Conservation (phyloP, 2,329 filamentous ascomycete species). For the Myotisia sp. region DNA sequence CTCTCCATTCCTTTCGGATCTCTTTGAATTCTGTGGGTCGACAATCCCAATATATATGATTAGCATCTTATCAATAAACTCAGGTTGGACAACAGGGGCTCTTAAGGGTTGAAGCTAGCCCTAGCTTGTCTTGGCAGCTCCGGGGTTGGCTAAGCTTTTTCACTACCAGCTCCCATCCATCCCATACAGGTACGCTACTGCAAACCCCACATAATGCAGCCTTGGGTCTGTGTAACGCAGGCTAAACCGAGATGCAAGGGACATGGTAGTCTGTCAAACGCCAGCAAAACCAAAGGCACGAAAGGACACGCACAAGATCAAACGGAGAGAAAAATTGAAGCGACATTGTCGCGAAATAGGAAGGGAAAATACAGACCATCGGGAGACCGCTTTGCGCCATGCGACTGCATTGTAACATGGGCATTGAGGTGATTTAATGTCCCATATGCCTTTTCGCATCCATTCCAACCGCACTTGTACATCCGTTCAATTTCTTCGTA, state of each 20-base stretch:
- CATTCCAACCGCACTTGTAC: slow-evolving; percentile 99
- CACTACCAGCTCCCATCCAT: no score
- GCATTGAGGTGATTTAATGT: slow-evolving; percentile 95
- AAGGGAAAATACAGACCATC: slow-evolving; percentile 57
- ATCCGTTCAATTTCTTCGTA: slow-evolving; percentile 99
- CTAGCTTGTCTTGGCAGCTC: slow-evolving; percentile 24
- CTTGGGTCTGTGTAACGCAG: slow-evolving; percentile 32
- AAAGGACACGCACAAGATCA: slow-evolving; percentile 1
- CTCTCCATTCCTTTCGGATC: slow-evolving; percentile 98
- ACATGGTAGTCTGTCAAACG: slow-evolving; percentile 25
- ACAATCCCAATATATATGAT: slow-evolving; percentile 17
- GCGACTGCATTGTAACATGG: slow-evolving; percentile 97
- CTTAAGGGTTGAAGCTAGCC: slow-evolving; percentile 6
- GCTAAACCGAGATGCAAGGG: slow-evolving; percentile 27
- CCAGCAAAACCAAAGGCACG: slow-evolving; percentile 11
- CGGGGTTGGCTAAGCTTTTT: slow-evolving; percentile 31
- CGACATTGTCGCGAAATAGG: no score
- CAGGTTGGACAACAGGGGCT: background rate
- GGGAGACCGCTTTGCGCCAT: slow-evolving; percentile 84
- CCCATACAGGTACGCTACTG: no score
- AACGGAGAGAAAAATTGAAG: slow-evolving; percentile 7
- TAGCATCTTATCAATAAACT: slow-evolving; percentile 1
- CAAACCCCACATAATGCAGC: slow-evolving; percentile 30
- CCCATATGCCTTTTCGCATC: slow-evolving; percentile 96
- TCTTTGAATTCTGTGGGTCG: slow-evolving; percentile 77